A percentile compares a stretch with the other conserved stretches of the same genome.
Evolutionary conservation across 306 rosid genomes (phyloP).

Genomic region (Pachyrhizus erosus): DNA sequence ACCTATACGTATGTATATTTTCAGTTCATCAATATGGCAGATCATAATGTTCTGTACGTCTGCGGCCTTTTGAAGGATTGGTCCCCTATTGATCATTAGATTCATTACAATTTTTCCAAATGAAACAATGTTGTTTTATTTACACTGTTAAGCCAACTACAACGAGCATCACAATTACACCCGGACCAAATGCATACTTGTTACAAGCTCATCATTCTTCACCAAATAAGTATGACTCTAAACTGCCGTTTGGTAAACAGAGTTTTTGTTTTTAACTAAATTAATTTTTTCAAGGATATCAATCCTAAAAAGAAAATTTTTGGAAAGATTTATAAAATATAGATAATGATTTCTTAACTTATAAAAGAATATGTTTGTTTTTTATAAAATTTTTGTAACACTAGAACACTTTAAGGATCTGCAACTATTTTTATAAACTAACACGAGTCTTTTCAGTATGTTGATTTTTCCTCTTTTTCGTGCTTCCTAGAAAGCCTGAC

Average conservation of each 20-base stretch:
- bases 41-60: not conserved
- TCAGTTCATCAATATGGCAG: not conserved
- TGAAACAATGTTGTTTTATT: not conserved
- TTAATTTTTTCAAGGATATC: not conserved
- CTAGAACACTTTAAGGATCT: not conserved
- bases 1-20: not conserved
- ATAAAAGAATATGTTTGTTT: not conserved
- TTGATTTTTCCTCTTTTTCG: too few species aligned
- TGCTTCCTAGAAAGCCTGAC: not conserved
- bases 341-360: not conserved
- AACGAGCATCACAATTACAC: not conserved
- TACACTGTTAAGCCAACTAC: not conserved
- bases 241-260: not conserved
- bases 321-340: not conserved
- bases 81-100: not conserved
- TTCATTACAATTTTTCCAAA: not conserved
- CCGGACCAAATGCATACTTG: not conserved
- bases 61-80: conserved; percentile 6
- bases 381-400: not conserved
- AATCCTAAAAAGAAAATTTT: not conserved
- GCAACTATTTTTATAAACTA: not conserved
- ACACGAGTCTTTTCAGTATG: too few species aligned
- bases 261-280: not conserved
- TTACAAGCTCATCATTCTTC: not conserved
- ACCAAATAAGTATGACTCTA: not conserved